Evolutionary conservation across 345 rosid genomes (phyloP), one percentile per base, ranked within the genome.

Genomic region (Kandelia obovata): DNA sequence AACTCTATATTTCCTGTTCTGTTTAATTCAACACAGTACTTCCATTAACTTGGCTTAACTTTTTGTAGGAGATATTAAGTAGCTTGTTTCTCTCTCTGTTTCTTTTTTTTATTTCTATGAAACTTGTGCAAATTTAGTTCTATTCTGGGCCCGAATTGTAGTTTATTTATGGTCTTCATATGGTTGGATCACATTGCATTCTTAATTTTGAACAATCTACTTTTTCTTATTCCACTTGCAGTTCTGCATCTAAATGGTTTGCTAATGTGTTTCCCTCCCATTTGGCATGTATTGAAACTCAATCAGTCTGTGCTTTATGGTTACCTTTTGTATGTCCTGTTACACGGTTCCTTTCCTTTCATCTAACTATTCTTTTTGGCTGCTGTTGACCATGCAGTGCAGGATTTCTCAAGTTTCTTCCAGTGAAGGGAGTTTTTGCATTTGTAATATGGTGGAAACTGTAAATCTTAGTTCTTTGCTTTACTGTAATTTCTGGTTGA

Each of bases 11-110:
- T 80, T 73, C 79, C 61, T 75, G 46, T 82, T 66, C 75, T 81
- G 62, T 68, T 79, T 81, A 84, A 82, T 84, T 83, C 79, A 32
- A 81, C 83, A 74, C 65, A 78, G 81, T 65, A 70, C 69, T 70
- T 76, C 65, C 68, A 6, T 65, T 66, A 65, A 73, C 67, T 0
- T 61, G 72, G 76, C 74, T 67, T 81, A 63, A 76, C 60, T 77
- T 67, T 61, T 47, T 15, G 49, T 73, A 69, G 58, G 80, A 58
- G 52, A 61, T 74, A 31, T 64, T 55, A 47, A 58, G 53, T 51
- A 34, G 57, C 57, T 78, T 62, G n/a, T 35, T 46, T 63, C 4
- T 19, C 58, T 56, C 4, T 55, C 13, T 26, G 5, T 55, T 55
- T 21, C 2, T 13, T 9, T 26, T 26, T 5, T n/a, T 23, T 2